Base-by-base conservation (phyloP, 345 rosid genomes). In the Moringa oleifera region DNA sequence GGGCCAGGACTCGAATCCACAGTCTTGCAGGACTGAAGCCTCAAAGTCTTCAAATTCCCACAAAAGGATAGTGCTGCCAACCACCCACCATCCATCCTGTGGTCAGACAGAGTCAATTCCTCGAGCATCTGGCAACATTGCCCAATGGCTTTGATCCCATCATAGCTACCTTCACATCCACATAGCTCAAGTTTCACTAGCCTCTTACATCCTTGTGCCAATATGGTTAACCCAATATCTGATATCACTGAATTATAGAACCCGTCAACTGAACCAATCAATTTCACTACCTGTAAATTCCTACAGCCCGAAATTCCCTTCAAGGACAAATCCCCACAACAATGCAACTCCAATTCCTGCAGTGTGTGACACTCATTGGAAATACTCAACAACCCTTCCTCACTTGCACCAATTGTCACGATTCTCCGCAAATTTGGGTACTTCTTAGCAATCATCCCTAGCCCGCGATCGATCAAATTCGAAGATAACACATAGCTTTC, bases 71-170 rank as follows among this genome's bases (percentile, higher is more conserved):
- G 71, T 22, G 78, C 89, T 25, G 92, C 75, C 76, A 86, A 41
- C 89, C 89, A 86, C 0, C 92, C 92, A 67, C 71, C 85, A 65
- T 81, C 92, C 85, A 86, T 80, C 66, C 78, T 67, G 61, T 86
- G 92, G 74, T 83, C 82, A 57, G 47, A 72, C 9, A 86, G 33
- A 31, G 73, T 81, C 76, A 86, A 73, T 8, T 86, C 92, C 69
- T 83, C 85, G 25, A 83, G 85, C 87, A 86, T 83, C 68, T 77
- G 86, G 70, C 92, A 86, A 23, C 87, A 83, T 56, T 86, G 87
- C 23, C 89, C 92, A 1, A 86, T 80, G 2, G 92, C 92, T 65
- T 86, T 86, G 60, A 83, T 75, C 67, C 89, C 87, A 69, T 80
- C 85, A 36, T 72, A 86, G 52, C 92, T 86, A 7, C 92, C 89